phyloP scores from a whole-genome alignment of 805 yeast species.

The Saccharomycopsis malanga region DNA sequence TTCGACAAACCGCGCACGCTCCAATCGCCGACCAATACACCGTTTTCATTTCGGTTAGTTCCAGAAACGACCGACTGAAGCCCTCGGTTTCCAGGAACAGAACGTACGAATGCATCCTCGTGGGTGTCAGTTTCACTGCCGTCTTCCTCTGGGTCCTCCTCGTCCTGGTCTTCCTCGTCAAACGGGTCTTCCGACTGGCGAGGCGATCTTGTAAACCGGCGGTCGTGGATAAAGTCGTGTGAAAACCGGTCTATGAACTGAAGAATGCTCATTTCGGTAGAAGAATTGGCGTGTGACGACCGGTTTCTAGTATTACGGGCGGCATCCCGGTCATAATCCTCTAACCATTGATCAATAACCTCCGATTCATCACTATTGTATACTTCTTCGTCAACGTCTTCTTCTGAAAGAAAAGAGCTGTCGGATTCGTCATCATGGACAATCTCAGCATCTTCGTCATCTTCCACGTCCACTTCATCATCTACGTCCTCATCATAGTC shows the following conservation, averaged over 20 bases:
- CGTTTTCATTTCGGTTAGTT: no score
- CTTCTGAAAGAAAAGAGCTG: no score
- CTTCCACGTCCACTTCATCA: constrained; percentile 29
- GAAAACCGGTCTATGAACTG: neutral
- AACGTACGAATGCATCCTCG: neutral
- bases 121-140: constrained; percentile 8
- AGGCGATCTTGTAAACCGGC: no score
- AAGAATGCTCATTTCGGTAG: neutral
- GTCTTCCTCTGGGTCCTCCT: constrained; percentile 24
- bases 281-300: neutral
- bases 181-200: no score
- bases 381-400: constrained; percentile 19
- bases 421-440: constrained; percentile 20
- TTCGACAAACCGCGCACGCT: no score
- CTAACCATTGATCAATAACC: constrained; percentile 16
- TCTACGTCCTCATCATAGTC: constrained; percentile 24
- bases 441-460: constrained; percentile 22
- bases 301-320: neutral
- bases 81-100: neutral
- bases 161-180: constrained; percentile 31
- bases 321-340: constrained; percentile 5
- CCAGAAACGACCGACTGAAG: neutral
- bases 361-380: constrained; percentile 14
- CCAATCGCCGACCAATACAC: no score
- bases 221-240: neutral